Base-by-base conservation (phyloP, 768 basidiomycete species). In the Mycena floridula region DNA sequence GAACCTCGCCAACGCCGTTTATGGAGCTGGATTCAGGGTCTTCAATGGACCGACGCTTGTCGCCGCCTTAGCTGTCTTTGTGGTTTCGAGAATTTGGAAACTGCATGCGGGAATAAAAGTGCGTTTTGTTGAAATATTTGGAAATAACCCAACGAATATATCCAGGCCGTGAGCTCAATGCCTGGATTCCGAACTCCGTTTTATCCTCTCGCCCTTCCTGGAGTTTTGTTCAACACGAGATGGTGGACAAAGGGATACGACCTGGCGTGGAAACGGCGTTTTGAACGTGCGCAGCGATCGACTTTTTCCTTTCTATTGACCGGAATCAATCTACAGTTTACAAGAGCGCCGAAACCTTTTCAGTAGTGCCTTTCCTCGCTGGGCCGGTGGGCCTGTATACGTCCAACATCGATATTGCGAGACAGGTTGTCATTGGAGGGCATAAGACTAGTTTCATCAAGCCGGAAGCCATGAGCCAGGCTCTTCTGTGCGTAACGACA, bases 381-480 rank as follows among this genome's bases (percentile, higher is more conserved):
- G 73, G 74, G 0, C 43, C 47, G 5, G 59, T 71, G 1, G 54
- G 54, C 0, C 54, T 75, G 20, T 72, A 66, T 49, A 72, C 71
- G 2, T 61, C 68, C 13, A 76, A 73, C 45, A 45, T 77, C 18
- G 71, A 76, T 35, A 66, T 76, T 5, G 67, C 63, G 11, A 64
- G 73, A 6, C 75, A 76, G 54, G 63, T 74, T 15, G 54, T 59
- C 5, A 55, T 51, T 1, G 72, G 71, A 3, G 66, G 65, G 2
- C 62, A 65, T 25, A 69, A 66, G 40, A 60, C 61, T 1, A 62
- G 53, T 39, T 74, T 69, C 38, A 43, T 64, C 35, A 77, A 77
- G 48, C 68, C 73, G 2, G 51, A 57, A 40, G 30, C 40, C 18
- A 59, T 60, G 12, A 68, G 61, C 46, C 45, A 23, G 11, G 52